phyloP scores from a whole-genome alignment of 257 asterid genomes.

The Fraxinus excelsior region DNA sequence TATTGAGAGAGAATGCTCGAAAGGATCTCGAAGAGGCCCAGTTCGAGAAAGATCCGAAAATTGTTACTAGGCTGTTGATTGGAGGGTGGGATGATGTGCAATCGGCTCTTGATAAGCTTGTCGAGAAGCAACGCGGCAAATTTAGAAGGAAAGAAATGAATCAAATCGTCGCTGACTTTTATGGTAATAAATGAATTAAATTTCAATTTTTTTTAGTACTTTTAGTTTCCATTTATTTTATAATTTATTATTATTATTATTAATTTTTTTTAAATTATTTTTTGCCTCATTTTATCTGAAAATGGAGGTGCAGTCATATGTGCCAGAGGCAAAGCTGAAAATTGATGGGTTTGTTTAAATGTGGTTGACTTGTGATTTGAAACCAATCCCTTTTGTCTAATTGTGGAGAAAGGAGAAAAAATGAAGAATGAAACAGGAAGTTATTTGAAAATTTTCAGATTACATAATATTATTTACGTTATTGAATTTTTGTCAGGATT shows the following conservation, averaged over 20 bases:
- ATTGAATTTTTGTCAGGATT: neutral
- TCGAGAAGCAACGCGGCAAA: constrained; percentile 84
- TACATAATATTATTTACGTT: neutral
- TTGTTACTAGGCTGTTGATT: constrained; percentile 70
- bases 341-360: neutral
- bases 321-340: neutral
- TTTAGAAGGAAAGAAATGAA: constrained; percentile 60
- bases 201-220: neutral
- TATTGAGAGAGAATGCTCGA: constrained; percentile 82
- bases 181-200: neutral
- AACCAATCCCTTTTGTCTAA: neutral
- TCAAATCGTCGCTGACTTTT: constrained; percentile 30
- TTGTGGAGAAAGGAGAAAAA: neutral
- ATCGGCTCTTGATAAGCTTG: constrained; percentile 82
- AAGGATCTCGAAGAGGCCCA: constrained; percentile 87
- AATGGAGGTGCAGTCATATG: neutral
- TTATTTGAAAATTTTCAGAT: neutral
- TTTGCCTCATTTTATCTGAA: neutral
- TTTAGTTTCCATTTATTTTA: too few relatives aligned
- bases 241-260: too few relatives aligned
- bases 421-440: neutral
- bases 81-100: constrained; percentile 90
- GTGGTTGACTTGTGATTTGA: neutral
- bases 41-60: constrained; percentile 81
- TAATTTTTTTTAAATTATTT: too few relatives aligned